Percentiles rank a stretch among this genome's conserved stretches.
These are phyloP conservation scores for Aspergillus pseudoglaucus DNA, from an alignment of 2,329 filamentous ascomycete species.

Conservation along the genomic window DNA sequence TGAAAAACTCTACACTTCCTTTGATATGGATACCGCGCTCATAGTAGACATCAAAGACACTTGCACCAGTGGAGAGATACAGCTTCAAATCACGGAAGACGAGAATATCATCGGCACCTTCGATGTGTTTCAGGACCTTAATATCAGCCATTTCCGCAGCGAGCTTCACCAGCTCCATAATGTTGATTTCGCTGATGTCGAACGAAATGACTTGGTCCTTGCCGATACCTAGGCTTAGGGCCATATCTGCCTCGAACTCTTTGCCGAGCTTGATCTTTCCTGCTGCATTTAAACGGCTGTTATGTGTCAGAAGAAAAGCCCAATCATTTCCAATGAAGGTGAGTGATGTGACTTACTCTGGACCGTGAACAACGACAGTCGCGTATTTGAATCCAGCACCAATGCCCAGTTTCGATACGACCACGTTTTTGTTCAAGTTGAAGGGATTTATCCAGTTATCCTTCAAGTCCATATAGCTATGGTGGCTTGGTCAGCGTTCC, in stretches of 20 bases:
- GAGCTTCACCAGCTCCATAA: background rate
- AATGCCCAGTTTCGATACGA: background rate
- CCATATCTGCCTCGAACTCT: background rate
- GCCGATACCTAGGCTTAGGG: background rate
- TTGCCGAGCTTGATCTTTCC: background rate
- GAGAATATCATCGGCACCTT: background rate
- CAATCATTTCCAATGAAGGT: background rate
- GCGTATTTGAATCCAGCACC: background rate
- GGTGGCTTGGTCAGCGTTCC: background rate
- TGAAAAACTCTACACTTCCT: background rate
- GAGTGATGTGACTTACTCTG: background rate
- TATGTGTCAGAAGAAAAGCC: background rate
- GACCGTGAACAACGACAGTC: background rate
- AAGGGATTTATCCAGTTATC: background rate
- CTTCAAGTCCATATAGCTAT: background rate
- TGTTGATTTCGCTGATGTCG: background rate
- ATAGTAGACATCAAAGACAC: background rate
- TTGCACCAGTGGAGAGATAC: background rate
- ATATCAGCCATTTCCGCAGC: conserved; percentile 1
- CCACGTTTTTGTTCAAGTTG: background rate
- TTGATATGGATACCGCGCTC: background rate
- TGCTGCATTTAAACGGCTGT: background rate
- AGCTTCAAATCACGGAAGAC: background rate
- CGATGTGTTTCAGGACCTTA: background rate
- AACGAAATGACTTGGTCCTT: background rate